These are phyloP conservation scores for Rehmannia glutinosa DNA, from an alignment of 257 asterid species.

Conservation along the genomic window DNA sequence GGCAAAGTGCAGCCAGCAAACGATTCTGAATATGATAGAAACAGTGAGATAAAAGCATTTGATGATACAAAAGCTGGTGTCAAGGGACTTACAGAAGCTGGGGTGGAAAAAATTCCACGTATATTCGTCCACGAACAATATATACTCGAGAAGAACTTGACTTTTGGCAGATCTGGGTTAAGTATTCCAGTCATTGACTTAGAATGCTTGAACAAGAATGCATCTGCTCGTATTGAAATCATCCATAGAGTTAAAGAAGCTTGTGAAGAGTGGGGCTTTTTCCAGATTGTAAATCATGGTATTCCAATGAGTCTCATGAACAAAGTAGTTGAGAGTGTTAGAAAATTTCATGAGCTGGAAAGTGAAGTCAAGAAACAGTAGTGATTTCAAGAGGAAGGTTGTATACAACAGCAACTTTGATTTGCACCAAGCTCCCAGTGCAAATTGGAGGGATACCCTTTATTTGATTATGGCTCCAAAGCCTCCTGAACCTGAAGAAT, in stretches of 20 bases:
- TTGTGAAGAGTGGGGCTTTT: conserved; percentile 16
- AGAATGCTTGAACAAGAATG: no score
- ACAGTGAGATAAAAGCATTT: no score
- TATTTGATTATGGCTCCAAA: conserved; percentile 26
- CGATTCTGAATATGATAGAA: no score
- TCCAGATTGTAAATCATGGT: conserved; percentile 35
- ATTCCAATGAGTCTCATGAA: conserved; percentile 14
- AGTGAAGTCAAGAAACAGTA: conserved; percentile 24
- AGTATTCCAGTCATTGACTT: conserved; percentile 28
- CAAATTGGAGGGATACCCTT: conserved; percentile 35
- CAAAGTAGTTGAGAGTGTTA: conserved; percentile 9
- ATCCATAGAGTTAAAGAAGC: conserved; percentile 16
- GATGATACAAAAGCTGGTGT: no score
- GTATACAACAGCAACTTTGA: conserved; percentile 21
- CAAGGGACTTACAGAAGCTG: no score
- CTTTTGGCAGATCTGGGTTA: background rate
- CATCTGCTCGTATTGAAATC: background rate
- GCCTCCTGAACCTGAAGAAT: conserved; percentile 8
- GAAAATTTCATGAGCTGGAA: conserved; percentile 27
- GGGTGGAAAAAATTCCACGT: no score
- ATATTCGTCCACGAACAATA: no score
- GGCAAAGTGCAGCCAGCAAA: no score
- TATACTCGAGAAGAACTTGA: background rate
- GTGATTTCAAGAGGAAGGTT: conserved; percentile 12
- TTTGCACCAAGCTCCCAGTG: conserved; percentile 12